Base-by-base conservation (phyloP, 106 monocot genomes). In the Gastrodia elata region DNA sequence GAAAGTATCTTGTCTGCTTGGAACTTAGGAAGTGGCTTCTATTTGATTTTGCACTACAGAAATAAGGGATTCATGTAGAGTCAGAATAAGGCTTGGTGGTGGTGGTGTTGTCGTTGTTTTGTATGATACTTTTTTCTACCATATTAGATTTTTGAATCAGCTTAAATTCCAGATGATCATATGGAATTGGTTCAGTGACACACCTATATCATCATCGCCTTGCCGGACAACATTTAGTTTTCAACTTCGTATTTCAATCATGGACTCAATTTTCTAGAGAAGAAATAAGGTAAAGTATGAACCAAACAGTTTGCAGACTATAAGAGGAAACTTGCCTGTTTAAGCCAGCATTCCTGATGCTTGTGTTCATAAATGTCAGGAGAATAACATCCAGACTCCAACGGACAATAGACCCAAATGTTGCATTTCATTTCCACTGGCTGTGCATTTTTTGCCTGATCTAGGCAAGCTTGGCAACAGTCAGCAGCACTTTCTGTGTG, bases 261-360 rank as follows among this genome's bases (percentile, higher is more conserved):
- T 15, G 18, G 18, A 15, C 18, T 46, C 46, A 10, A 46, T 18
- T 46, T 46, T 13, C 15, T 15, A 46, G 16, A 46, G 46, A 2
- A 11, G 18, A 11, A 46, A 24, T 8, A 44, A 44, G 44, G 1
- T 44, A 44, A 44, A 44, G 44, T 44, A 44, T 44, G 44, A 44
- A 44, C 16, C 44, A 44, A 44, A 44, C 44, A 44, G 44, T 24
- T 56, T 28, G 32, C 9, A 32, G 64, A 32, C 8, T 32, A 32
- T 64, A 27, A 32, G 64, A 33, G 26, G 18, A 41, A 18, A 7
- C 3, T 72, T 84, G 87, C 90, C 90, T 84, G 86, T 77, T 90
- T 90, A 55, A 90, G 77, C 90, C 90, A 90, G 75, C 90, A 90
- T 75, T 90, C 90, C 67, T 90, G 90, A 84, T 90, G 90, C 40